These are phyloP conservation scores for Lasiodiplodia citricola DNA, from an alignment of 2,329 filamentous ascomycete species.

Conservation along the genomic window DNA sequence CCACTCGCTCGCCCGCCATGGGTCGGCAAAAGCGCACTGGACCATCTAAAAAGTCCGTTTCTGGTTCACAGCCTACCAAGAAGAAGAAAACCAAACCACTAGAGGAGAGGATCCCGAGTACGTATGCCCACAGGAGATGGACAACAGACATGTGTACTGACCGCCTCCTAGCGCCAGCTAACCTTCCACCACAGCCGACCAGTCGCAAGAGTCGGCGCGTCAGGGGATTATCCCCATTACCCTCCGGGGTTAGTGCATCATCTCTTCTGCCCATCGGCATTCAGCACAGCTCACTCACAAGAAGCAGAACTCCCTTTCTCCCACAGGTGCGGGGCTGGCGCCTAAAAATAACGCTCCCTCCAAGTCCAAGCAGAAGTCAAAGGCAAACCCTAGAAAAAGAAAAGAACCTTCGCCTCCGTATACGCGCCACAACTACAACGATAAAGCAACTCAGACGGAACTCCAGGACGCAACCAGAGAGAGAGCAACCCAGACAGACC, in stretches of 20 bases:
- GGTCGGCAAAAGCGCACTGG: neutral
- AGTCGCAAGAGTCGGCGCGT: neutral
- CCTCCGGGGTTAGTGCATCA: neutral
- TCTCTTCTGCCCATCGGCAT: neutral
- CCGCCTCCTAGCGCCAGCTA: neutral
- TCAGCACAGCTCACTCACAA: neutral
- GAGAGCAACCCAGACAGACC: neutral
- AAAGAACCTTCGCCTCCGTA: neutral
- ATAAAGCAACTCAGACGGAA: no score
- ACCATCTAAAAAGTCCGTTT: neutral
- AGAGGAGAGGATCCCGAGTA: neutral
- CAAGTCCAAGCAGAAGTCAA: neutral
- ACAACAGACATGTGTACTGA: neutral
- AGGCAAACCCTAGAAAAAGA: neutral
- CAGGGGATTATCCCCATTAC: neutral
- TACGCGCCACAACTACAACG: no score
- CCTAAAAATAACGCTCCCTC: neutral
- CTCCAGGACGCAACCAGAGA: neutral
- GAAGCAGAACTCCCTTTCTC: neutral
- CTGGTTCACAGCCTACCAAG: neutral
- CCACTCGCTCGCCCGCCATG: neutral
- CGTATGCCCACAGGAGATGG: neutral
- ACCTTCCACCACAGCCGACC: neutral
- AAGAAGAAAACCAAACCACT: neutral
- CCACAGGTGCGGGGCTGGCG: neutral